Base-by-base conservation (phyloP, 306 rosid genomes). In the Prosopis cineraria region DNA sequence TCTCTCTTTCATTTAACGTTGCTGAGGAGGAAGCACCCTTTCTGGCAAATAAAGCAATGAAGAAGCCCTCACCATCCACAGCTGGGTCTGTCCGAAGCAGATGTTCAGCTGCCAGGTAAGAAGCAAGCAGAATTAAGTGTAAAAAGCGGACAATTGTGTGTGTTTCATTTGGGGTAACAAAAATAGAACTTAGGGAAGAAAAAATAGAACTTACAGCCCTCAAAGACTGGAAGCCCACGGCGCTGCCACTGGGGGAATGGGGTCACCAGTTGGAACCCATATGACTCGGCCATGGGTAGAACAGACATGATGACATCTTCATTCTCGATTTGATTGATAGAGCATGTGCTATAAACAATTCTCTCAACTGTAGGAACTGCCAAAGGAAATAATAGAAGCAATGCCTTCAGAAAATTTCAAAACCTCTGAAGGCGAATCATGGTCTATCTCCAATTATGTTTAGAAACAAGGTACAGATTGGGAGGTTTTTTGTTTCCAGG, bases 271-370 rank as follows among this genome's bases (percentile, higher is more conserved):
- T 85, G 83, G 77, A 89, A 89, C 72, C 95, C 98, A 74, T 80
- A 13, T 10, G 91, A 87, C 52, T 82, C 83, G 24, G 99, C 98
- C 10, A 91, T 62, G 16, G 97, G 90, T 3, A 88, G 80, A 74
- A 93, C 84, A 14, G 94, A 93, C 24, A 78, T 72, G 55, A 96
- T 64, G 27, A 96, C 94, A 73, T 90, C 93, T 76, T 95, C 99
- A 24, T 93, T 96, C 79, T 91, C 98, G 12, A 77, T 65, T 83
- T 91, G 94, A 89, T 91, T 85, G 73, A 88, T 66, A 36, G 97
- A 91, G 75, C 99, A 95, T 60, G 99, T 93, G 81, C 99, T 93
- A 70, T 90, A 91, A 13, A 93, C 94, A 29, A 95, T 69, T 79
- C 88, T 91, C 84, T 95, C 89, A 27, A 82, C 91, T 1, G 86